Conservation (phyloP, 192 early-diverging fungal genomes). For the Backusella tarrabulga region DNA sequence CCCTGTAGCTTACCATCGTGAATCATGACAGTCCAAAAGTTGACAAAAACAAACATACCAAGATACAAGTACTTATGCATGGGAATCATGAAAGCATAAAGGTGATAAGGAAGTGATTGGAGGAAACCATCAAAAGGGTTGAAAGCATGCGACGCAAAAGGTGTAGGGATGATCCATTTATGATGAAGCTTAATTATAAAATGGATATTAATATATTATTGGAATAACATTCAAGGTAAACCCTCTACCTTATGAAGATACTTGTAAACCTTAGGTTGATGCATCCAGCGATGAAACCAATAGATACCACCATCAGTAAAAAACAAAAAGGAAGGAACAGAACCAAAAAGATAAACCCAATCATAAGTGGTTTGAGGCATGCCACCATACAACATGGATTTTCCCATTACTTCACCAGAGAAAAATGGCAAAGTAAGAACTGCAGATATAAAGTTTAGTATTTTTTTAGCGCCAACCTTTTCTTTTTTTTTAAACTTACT, state of each 20-base stretch:
- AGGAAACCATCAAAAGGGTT: constrained; percentile 92
- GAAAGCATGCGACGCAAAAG: constrained; percentile 95
- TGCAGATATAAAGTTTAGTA: neutral
- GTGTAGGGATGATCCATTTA: constrained; percentile 76
- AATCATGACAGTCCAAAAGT: constrained; percentile 96
- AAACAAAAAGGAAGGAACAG: constrained; percentile 73
- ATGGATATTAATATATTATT: neutral
- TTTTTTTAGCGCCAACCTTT: neutral
- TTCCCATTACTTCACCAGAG: constrained; percentile 84
- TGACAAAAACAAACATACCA: constrained; percentile 80
- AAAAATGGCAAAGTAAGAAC: constrained; percentile 91
- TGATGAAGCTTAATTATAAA: constrained; percentile 43
- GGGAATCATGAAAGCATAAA: constrained; percentile 89
- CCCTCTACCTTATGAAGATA: constrained; percentile 78
- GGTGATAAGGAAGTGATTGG: constrained; percentile 95
- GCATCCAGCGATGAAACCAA: constrained; percentile 93
- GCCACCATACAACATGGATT: constrained; percentile 64
- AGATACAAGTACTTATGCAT: constrained; percentile 94
- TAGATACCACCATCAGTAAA: constrained; percentile 96
- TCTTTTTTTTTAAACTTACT: constrained; percentile 15
- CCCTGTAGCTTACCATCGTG: constrained; percentile 73
- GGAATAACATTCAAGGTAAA: neutral
- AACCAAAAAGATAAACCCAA: constrained; percentile 69
- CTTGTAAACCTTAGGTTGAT: constrained; percentile 89
- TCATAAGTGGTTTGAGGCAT: constrained; percentile 48